phyloP scores from a whole-genome alignment of 2,329 filamentous ascomycete species.

The Orbilia ellipsospora region DNA sequence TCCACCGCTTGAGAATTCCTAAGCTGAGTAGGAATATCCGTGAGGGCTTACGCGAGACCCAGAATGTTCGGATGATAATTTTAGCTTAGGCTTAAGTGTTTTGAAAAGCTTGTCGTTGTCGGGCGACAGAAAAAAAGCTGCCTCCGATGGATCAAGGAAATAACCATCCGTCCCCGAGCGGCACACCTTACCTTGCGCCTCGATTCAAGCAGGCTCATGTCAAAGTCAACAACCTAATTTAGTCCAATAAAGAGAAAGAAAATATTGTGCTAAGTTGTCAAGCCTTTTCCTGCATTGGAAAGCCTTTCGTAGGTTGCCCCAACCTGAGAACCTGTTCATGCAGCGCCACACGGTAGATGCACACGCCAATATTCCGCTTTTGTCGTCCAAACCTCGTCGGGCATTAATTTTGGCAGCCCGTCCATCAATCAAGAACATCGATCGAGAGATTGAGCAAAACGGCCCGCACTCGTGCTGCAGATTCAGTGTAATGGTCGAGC shows the following conservation, averaged over 20 bases:
- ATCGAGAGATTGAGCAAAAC: background rate
- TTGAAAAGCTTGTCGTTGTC: background rate
- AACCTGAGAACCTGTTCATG: too few species aligned
- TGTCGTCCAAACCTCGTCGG: constrained; percentile 12
- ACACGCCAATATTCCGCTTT: constrained; percentile 2
- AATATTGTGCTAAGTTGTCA: background rate
- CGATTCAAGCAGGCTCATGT: constrained; percentile 1
- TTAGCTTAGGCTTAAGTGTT: constrained; percentile 1
- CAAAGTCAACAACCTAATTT: background rate
- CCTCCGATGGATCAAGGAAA: background rate
- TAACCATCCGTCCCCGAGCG: constrained; percentile 4
- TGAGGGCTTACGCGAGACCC: background rate
- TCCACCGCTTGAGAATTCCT: constrained; percentile 9
- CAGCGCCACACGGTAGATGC: background rate
- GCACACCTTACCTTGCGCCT: constrained; percentile 2
- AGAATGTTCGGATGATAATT: constrained; percentile 11
- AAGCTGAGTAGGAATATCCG: constrained; percentile 3
- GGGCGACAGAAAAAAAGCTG: background rate
- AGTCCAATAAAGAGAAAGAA: background rate
- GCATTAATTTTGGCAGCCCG: constrained; percentile 8
- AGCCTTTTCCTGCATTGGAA: too few species aligned
- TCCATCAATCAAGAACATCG: background rate
- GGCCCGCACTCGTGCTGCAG: background rate
- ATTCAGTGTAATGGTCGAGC: background rate
- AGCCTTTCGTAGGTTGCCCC: too few species aligned